Conservation (phyloP, 2,329 filamentous ascomycete species). For the Venturia pyrina region DNA sequence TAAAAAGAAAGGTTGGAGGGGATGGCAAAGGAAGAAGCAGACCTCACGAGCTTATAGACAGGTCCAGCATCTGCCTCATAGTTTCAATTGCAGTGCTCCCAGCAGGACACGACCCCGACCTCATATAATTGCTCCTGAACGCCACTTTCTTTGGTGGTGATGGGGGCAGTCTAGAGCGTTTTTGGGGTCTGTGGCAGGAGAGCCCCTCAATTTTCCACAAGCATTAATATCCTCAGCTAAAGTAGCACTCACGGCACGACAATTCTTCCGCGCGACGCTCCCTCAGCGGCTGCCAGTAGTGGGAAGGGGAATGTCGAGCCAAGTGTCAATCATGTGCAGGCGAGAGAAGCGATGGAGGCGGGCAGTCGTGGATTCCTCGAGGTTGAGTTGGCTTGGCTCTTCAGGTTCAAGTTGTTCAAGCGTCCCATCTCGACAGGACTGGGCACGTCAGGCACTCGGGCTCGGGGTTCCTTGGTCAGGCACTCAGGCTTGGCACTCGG, state of each 20-base stretch:
- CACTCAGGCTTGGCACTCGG: too few relatives aligned
- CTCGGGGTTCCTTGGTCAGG: too few relatives aligned
- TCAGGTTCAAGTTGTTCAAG: too few relatives aligned
- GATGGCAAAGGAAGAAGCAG: not conserved
- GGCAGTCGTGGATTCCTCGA: not conserved
- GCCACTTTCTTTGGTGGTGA: not conserved
- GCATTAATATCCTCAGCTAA: not conserved
- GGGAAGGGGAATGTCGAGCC: not conserved
- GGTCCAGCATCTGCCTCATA: not conserved
- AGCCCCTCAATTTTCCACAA: not conserved
- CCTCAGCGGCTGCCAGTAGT: not conserved
- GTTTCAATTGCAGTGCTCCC: not conserved
- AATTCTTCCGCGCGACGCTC: not conserved
- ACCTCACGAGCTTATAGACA: not conserved
- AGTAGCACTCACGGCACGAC: not conserved
- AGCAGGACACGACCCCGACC: not conserved
- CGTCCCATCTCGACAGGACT: too few relatives aligned
- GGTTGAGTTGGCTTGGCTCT: too few relatives aligned
- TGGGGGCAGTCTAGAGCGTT: not conserved
- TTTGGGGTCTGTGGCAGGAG: not conserved
- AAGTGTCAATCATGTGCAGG: not conserved
- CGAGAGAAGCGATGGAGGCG: not conserved
- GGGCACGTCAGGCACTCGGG: too few relatives aligned
- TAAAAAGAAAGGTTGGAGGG: not conserved
- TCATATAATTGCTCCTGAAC: conserved; percentile 2